Evolutionary conservation across 768 basidiomycete genomes (phyloP).

Genomic region (Cubamyces sp.): DNA sequence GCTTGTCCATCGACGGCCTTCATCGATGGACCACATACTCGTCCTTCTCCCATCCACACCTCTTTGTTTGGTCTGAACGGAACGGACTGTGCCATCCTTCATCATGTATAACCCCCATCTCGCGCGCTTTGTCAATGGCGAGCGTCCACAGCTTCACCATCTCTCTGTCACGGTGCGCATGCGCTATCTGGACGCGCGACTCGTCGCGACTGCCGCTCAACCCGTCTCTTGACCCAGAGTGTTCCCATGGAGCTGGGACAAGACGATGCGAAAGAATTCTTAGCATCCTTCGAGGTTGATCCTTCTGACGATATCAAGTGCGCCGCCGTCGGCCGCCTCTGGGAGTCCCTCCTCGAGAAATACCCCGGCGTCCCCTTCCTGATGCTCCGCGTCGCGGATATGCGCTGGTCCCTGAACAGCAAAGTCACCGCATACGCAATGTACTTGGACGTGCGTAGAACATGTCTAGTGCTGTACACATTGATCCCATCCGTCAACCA

Average conservation of each 20-base stretch:
- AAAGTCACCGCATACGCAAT: slow-evolving; percentile 19
- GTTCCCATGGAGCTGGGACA: slow-evolving; percentile 17
- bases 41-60: slow-evolving; percentile 4
- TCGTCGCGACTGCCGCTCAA: slow-evolving; percentile 5
- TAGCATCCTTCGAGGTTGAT: slow-evolving; percentile 13
- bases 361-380: slow-evolving; percentile 20
- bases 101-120: slow-evolving; percentile 20
- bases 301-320: slow-evolving; percentile 18
- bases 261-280: slow-evolving; percentile 15
- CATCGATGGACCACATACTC: slow-evolving; percentile 10
- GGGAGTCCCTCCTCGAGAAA: slow-evolving; percentile 20
- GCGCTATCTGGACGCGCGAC: slow-evolving; percentile 5
- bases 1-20: neutral
- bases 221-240: neutral
- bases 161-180: slow-evolving; percentile 22
- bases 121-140: slow-evolving; percentile 21
- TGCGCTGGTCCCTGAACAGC: slow-evolving; percentile 21
- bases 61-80: slow-evolving; percentile 1
- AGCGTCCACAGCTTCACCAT: slow-evolving; percentile 19
- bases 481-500: neutral
- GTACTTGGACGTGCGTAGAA: slow-evolving; percentile 21
- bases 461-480: neutral
- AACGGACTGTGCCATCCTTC: neutral
- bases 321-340: slow-evolving; percentile 19
- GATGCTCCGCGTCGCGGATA: slow-evolving; percentile 22